phyloP scores from a whole-genome alignment of 768 basidiomycete genomes.

The Tulasnella sp. region DNA sequence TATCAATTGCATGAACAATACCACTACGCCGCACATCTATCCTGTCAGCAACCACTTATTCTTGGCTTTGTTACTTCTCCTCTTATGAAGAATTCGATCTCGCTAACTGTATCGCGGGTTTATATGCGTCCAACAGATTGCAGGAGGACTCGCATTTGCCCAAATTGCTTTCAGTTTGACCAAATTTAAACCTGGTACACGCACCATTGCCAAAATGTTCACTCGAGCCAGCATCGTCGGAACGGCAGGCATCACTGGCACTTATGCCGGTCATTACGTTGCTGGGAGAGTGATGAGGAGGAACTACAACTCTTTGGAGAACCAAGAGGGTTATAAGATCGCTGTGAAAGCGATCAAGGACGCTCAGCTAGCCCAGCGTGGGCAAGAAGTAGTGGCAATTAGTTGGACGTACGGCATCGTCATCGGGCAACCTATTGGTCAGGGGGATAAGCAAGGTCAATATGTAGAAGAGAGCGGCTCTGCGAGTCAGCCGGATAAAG shows the following conservation, averaged over 20 bases:
- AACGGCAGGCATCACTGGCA: constrained; percentile 24
- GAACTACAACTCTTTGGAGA: constrained; percentile 27
- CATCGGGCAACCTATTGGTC: neutral
- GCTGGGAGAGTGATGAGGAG: constrained; percentile 25
- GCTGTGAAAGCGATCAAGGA: constrained; percentile 28
- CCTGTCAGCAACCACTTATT: neutral
- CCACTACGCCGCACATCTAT: neutral
- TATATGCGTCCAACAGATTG: neutral
- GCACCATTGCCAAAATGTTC: too few relatives aligned
- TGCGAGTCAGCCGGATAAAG: neutral
- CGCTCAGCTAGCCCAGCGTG: constrained; percentile 17
- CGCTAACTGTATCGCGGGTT: neutral
- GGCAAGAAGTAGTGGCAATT: constrained; percentile 1
- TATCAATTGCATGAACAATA: neutral
- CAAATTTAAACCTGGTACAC: neutral
- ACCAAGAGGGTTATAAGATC: constrained; percentile 26
- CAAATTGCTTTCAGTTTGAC: neutral
- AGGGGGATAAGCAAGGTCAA: neutral
- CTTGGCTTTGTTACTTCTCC: neutral
- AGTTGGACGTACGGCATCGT: constrained; percentile 8
- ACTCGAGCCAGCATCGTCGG: too few relatives aligned
- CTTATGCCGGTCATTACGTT: constrained; percentile 18
- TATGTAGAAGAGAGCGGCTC: neutral
- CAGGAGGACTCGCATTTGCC: neutral
- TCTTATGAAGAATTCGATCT: neutral